Base-by-base conservation (phyloP, 2,329 filamentous ascomycete species). In the Geoglossum cookeanum region DNA sequence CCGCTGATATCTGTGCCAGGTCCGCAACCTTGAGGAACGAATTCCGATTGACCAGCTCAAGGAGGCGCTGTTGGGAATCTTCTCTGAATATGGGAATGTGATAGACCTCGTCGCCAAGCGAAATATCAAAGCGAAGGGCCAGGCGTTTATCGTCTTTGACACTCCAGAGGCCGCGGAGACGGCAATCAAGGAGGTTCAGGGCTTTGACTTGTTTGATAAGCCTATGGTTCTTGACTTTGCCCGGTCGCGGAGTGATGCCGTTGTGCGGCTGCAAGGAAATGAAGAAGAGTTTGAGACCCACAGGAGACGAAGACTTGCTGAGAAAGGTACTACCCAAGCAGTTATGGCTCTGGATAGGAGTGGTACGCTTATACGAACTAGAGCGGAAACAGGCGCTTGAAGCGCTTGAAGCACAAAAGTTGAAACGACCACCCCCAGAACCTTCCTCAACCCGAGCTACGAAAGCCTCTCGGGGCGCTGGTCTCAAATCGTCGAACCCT, bases 111-210 rank as follows among this genome's bases (percentile, higher is more conserved):
- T 94, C 59, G 87, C 87, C 49, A 94, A 94, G 74, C 87, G 80
- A 61, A 96, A 94, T 69, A 71, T 97, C 33, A 90, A 87, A 68
- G 87, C 88, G 48, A 96, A 94, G 68, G 92, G 92, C 11, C 92
- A 98, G 71, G 92, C 92, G 0, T 98, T 98, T 67, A 73, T 98
- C 55, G 89, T 97, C 51, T 97, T 89, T 68, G 88, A 94, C 64
- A 78, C 75, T 60, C 74, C 84, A n/a, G 85, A 89, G 57, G 80
- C 83, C n/a, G 90, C 90, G 3, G 74, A 78, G 56, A 78, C 81
- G 61, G 91, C 92, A 17, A 85, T 96, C 60, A 87, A 94, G 55
- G 87, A 94, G 64, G 77, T 94, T 60, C 85, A 96, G 65, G 91
- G 88, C 7, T 98, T 98, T 69, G 86, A 94, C 64, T 73, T 98